Percentiles rank a stretch among this genome's conserved stretches.
Evolutionary conservation across 2,329 filamentous ascomycete species (phyloP).

Genomic region (Knoxdaviesia proteae): DNA sequence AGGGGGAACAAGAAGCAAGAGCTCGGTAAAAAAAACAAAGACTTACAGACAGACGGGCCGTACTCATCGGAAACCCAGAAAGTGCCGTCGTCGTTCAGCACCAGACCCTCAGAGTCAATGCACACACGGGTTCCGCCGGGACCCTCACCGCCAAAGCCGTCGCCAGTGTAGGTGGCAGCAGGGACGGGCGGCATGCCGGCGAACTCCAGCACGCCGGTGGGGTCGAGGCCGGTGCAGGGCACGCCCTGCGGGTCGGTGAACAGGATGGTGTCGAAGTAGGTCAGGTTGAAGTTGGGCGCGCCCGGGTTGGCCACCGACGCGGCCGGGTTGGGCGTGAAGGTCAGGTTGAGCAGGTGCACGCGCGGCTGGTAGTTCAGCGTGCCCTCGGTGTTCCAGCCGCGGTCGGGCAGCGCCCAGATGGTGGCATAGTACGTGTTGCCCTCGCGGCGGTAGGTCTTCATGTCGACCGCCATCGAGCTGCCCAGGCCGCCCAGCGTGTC

Average conservation of each 20-base stretch:
- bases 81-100: conserved; percentile 33
- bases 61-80: conserved; percentile 57
- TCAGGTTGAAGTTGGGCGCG: conserved; percentile 37
- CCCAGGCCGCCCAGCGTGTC: conserved; percentile 46
- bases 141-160: conserved; percentile 44
- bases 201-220: conserved; percentile 28
- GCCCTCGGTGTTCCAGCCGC: conserved; percentile 55
- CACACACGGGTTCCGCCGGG: conserved; percentile 36
- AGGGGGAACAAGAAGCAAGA: too few relatives aligned
- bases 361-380: conserved; percentile 47
- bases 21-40: not conserved
- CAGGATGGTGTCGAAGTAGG: conserved; percentile 43
- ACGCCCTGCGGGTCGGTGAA: conserved; percentile 41
- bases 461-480: conserved; percentile 40
- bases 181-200: conserved; percentile 41
- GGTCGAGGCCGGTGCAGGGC: conserved; percentile 42
- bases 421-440: conserved; percentile 30
- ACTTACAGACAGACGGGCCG: conserved; percentile 49
- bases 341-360: conserved; percentile 45
- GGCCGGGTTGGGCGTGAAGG: conserved; percentile 28
- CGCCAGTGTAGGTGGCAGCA: conserved; percentile 38
- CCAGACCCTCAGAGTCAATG: conserved; percentile 46
- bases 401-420: conserved; percentile 33
- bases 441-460: conserved; percentile 29
- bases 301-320: conserved; percentile 32